Conservation (phyloP, 345 rosid species). For the Sapria himalayana region DNA sequence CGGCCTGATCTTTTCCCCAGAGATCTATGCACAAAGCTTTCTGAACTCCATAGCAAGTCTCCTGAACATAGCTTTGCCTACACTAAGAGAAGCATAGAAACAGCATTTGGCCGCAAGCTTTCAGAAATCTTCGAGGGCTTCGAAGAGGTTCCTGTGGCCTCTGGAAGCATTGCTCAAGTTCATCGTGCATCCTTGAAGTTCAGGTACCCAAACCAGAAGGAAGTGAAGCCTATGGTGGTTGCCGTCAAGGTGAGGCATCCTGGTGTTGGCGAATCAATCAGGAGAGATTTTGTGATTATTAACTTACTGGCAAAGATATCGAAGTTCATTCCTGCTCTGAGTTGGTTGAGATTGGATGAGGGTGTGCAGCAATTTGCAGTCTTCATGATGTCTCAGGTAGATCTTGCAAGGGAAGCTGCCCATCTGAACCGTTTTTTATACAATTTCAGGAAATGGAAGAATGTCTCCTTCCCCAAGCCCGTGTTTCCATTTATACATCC, state of each 20-base stretch:
- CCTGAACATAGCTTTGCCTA: conserved; percentile 81
- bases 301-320: conserved; percentile 55
- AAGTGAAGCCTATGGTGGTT: conserved; percentile 42
- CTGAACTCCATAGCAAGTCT: conserved; percentile 79
- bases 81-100: conserved; percentile 63
- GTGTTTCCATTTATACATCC: conserved; percentile 92
- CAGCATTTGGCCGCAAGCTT: conserved; percentile 75
- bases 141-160: conserved; percentile 85
- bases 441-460: conserved; percentile 77
- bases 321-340: conserved; percentile 47
- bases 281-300: conserved; percentile 68
- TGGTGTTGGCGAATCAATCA: conserved; percentile 78
- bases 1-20: conserved; percentile 82
- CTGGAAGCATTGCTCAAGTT: conserved; percentile 98
- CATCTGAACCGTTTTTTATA: conserved; percentile 82
- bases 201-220: conserved; percentile 56
- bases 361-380: conserved; percentile 87
- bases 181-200: conserved; percentile 69
- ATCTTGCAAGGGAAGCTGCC: conserved; percentile 98
- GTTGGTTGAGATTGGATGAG: conserved; percentile 92
- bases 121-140: conserved; percentile 68
- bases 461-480: conserved; percentile 96
- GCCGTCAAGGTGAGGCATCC: conserved; percentile 99
- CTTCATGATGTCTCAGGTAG: conserved; percentile 97
- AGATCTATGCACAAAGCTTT: conserved; percentile 70